Base-by-base conservation (phyloP, 768 basidiomycete genomes). In the Postia placenta region DNA sequence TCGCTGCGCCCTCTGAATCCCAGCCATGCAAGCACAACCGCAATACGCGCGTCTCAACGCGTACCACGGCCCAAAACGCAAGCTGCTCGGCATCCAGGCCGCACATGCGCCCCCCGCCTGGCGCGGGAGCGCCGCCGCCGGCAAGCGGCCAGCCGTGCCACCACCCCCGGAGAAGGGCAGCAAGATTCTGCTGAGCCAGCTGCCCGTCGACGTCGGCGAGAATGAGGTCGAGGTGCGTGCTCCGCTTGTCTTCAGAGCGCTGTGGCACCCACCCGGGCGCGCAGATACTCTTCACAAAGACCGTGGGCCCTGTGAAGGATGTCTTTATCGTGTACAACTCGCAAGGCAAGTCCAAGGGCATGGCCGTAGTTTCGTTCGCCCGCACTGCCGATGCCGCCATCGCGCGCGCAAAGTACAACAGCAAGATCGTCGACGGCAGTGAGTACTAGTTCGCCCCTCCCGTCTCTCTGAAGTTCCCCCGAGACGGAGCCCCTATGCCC, bases 261-360 rank as follows among this genome's bases (percentile, higher is more conserved):
- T 15, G 24, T 26, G 39, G 9, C 41, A 12, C 24, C 15, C 14
- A 26, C n/a, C n/a, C n/a, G n/a, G n/a, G n/a, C n/a, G n/a, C 35
- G 20, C 57, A 90, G 87, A 81, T 85, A 35, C 69, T 90, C 45
- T 88, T 90, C 64, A 74, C 69, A 53, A 87, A 83, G 64, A 90
- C 87, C 0, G 74, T 90, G 20, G 87, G 87, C 3, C 84, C 86
- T 0, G 62, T 88, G 51, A 81, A 74, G 60, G 85, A 88, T 35
- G 73, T 69, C 23, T 85, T 89, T 53, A 58, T 89, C 57, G 74
- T 88, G 15, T 84, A 85, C 69, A 90, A 89, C 63, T 80, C 78
- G 2, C 81, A 87, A 57, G 87, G 80, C 0, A 74, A 72, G 47
- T 85, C 86, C 39, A 88, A 86, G 59, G 87, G 87, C 17, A 88